Conservation (phyloP, 106 monocot genomes). For the Ottelia alismoides region DNA sequence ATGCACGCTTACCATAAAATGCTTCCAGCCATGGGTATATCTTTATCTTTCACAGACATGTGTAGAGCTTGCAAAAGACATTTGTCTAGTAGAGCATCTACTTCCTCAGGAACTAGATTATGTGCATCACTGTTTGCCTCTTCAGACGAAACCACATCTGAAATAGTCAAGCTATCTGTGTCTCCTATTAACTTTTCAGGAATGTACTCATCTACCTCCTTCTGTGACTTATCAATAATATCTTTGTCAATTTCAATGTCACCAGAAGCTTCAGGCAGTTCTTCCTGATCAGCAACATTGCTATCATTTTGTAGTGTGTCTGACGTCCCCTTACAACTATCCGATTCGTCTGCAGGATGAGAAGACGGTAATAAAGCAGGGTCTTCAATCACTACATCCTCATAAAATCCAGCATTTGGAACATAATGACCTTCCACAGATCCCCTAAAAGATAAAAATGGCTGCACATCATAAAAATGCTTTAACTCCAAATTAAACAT, state of each 20-base stretch:
- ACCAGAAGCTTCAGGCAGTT: no score
- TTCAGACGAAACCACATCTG: constrained; percentile 31
- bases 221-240: no score
- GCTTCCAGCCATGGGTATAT: constrained; percentile 88
- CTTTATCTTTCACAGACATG: constrained; percentile 82
- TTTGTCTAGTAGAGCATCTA: constrained; percentile 69
- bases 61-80: constrained; percentile 93
- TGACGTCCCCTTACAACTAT: constrained; percentile 18
- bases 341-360: constrained; percentile 21
- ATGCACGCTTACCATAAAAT: constrained; percentile 89
- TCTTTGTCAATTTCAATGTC: no score
- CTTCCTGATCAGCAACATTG: constrained; percentile 8
- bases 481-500: no score
- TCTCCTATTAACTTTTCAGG: constrained; percentile 29
- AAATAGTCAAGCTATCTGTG: constrained; percentile 31
- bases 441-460: constrained; percentile 61
- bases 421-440: constrained; percentile 64
- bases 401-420: constrained; percentile 87
- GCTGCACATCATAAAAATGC: no score
- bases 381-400: constrained; percentile 80
- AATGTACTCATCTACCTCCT: constrained; percentile 11
- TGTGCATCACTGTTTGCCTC: constrained; percentile 23
- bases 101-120: constrained; percentile 38
- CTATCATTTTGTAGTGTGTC: constrained; percentile 17
- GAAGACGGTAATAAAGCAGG: constrained; percentile 26